Base-by-base conservation (phyloP, 306 rosid species). In the Echinosophora koreensis region DNA sequence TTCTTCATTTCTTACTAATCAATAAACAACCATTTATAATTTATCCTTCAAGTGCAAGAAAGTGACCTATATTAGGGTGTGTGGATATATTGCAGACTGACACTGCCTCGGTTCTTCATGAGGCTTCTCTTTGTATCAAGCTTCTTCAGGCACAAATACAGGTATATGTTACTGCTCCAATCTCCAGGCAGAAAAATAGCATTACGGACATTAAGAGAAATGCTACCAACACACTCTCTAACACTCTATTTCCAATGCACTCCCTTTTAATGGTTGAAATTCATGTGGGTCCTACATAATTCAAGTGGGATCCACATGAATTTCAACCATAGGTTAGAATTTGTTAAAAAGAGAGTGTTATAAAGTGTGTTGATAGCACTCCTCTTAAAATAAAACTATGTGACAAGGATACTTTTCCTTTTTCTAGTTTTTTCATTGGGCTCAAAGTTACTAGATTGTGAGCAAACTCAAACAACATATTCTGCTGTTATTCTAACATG, bases 21-120 rank as follows among this genome's bases (percentile, higher is more conserved):
- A 58, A 38, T 49, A 22, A 22, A 22, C 22, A 22, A 22, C 22
- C 22, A 22, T 22, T 1, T 22, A 22, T 22, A 22, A 22, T 22
- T 22, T 22, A 38, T 56, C 17, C 18, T 15, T 13, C 46, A 35
- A 8, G 8, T 35, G 4, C 64, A 13, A 32, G 17, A 52, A 2
- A 30, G 8, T 44, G 22, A 54, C 15, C 18, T 30, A 30, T 0
- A 41, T 7, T 65, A 5, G 9, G 46, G 11, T 72, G 79, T 76
- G n/a, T 63, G 69, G 32, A 52, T 62, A 77, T 72, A 38, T 63
- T 76, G 85, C 90, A 92, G 97, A 90, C 91, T 34, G 92, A 89
- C 83, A 87, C 89, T 22, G 90, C 97, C 38, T 87, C 96, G 17
- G 97, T 92, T 83, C 97, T 90, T 81, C 93, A 87, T 61, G 97